Conservation (phyloP, 2,329 filamentous ascomycete species). For the Venturia effusa region DNA sequence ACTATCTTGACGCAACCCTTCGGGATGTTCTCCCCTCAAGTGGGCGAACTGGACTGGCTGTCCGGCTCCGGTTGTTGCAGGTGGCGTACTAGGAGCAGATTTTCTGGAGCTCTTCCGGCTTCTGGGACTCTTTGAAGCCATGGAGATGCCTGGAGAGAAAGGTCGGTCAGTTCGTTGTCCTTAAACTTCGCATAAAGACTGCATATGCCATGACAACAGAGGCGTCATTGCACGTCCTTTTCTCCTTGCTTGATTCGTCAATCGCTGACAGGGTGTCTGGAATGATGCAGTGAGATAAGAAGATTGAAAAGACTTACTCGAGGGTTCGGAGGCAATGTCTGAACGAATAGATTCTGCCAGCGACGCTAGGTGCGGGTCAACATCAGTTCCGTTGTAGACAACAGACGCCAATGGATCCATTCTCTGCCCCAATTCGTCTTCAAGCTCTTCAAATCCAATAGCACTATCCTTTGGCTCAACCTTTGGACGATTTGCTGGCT, state of each 20-base stretch:
- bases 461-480: background rate
- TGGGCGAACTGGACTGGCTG: background rate
- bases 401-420: background rate
- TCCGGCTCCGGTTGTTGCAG: background rate
- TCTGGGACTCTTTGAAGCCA: background rate
- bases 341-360: background rate
- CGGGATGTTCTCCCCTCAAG: background rate
- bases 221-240: too few relatives aligned
- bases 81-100: background rate
- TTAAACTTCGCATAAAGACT: too few relatives aligned
- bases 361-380: background rate
- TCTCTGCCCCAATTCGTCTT: background rate
- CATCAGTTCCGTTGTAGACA: background rate
- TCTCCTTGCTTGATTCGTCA: too few relatives aligned
- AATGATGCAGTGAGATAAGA: too few relatives aligned
- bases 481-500: background rate
- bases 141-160: too few relatives aligned
- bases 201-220: too few relatives aligned
- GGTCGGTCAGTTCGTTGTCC: background rate
- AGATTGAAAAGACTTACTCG: background rate
- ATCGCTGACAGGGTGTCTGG: too few relatives aligned
- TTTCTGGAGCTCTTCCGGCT: background rate
- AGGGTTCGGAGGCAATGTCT: background rate
- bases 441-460: background rate
- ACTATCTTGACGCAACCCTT: background rate